A percentile compares a stretch with the other conserved stretches of the same genome.
phyloP scores from a whole-genome alignment of 2,329 filamentous ascomycete species.

The Talaromyces islandicus region DNA sequence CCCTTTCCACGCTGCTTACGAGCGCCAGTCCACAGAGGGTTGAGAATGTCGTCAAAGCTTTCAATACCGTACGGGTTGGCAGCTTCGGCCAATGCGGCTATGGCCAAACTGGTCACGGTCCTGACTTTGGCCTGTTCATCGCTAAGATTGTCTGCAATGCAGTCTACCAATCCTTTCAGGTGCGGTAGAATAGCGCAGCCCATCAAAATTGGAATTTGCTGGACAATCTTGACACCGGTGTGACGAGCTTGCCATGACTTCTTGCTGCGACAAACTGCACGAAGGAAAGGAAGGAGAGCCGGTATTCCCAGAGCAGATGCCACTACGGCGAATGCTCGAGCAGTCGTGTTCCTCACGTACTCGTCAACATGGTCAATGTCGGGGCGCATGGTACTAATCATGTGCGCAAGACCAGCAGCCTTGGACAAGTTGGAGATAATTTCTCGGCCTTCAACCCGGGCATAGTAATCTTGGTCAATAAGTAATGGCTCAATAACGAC shows the following conservation, averaged over 20 bases:
- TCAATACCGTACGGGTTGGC: constrained; percentile 98
- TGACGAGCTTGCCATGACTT: constrained; percentile 98
- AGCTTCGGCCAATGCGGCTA: constrained; percentile 90
- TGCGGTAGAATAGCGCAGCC: constrained; percentile 94
- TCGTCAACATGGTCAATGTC: constrained; percentile 98
- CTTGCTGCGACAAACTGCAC: constrained; percentile 94
- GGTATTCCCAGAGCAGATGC: constrained; percentile 94
- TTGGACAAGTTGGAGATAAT: constrained; percentile 98
- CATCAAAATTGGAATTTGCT: constrained; percentile 98
- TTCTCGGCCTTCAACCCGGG: constrained; percentile 93
- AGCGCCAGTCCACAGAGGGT: constrained; percentile 93
- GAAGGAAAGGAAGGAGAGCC: constrained; percentile 86
- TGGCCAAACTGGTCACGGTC: constrained; percentile 90
- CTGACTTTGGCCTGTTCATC: constrained; percentile 97
- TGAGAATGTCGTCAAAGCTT: constrained; percentile 95
- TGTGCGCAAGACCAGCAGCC: constrained; percentile 90
- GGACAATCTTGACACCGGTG: constrained; percentile 97
- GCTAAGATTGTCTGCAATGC: constrained; percentile 90
- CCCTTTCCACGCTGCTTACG: constrained; percentile 96
- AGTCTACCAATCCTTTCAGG: constrained; percentile 91
- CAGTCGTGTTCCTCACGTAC: constrained; percentile 96
- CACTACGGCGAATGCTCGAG: constrained; percentile 92
- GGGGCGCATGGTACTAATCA: constrained; percentile 99
- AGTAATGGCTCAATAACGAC: constrained; percentile 98
- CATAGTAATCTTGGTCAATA: constrained; percentile 99